Percentiles rank a stretch among this genome's conserved stretches.
phyloP scores from a whole-genome alignment of 495 filamentous ascomycete species.

The Hypoxylon perforatum region DNA sequence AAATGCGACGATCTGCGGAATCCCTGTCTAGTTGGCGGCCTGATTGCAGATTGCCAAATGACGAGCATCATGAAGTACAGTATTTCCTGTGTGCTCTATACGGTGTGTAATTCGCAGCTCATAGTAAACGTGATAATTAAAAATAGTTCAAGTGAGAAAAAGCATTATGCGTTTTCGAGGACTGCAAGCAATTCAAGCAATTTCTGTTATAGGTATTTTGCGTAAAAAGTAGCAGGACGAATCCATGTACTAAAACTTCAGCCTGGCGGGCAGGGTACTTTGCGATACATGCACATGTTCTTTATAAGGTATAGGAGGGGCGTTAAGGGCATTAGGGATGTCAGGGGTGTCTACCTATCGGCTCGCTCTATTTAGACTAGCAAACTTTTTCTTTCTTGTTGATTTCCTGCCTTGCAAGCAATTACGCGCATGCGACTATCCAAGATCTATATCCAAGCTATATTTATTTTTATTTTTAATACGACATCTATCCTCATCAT shows the following conservation, averaged over 20 bases:
- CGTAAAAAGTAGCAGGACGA: no score
- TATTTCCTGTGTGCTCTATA: not conserved
- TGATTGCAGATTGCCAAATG: slow-evolving; percentile 41
- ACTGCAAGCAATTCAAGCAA: no score
- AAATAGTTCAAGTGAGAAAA: not conserved
- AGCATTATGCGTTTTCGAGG: no score
- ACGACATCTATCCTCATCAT: slow-evolving; percentile 6
- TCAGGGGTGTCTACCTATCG: slow-evolving; percentile 14
- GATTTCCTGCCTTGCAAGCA: slow-evolving; percentile 20
- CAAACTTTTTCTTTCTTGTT: slow-evolving; percentile 37
- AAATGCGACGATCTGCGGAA: slow-evolving; percentile 50
- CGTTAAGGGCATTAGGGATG: not conserved
- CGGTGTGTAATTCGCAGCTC: not conserved
- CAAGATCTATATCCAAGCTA: slow-evolving; percentile 17
- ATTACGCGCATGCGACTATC: slow-evolving; percentile 40
- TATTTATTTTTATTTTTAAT: slow-evolving; percentile 5
- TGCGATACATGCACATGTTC: slow-evolving; percentile 2
- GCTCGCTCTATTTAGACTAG: slow-evolving; percentile 21
- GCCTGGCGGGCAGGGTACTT: not conserved
- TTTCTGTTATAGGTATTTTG: no score
- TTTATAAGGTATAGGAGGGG: not conserved
- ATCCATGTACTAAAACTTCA: no score
- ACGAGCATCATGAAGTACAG: slow-evolving; percentile 25
- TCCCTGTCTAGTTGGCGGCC: slow-evolving; percentile 42
- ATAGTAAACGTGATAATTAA: not conserved